Conservation (phyloP, 78 protist genomes). For the Guillardia theta region DNA sequence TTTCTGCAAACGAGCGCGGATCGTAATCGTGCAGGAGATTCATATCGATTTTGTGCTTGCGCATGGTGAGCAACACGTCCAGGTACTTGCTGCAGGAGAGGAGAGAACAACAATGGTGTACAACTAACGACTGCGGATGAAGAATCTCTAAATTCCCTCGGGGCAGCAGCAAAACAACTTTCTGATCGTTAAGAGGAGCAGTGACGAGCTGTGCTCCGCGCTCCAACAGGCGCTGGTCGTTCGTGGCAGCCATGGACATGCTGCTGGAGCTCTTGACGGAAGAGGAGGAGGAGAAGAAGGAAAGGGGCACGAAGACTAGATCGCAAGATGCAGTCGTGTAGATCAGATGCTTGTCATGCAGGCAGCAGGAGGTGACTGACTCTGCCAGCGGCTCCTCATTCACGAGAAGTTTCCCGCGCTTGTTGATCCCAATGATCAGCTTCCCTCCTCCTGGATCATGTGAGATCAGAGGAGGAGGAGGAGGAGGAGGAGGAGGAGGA, state of each 20-base stretch:
- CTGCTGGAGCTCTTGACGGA: no score
- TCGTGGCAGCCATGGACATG: no score
- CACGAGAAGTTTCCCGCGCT: no score
- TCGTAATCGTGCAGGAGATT: not conserved
- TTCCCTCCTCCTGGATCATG: not conserved
- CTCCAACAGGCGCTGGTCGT: not conserved
- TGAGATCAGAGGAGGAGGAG: not conserved
- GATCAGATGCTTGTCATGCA: not conserved
- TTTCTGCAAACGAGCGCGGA: not conserved
- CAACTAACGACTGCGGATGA: not conserved
- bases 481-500: not conserved
- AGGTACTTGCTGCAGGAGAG: not conserved
- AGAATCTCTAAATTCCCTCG: not conserved
- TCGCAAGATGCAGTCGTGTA: not conserved
- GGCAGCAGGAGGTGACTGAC: no score
- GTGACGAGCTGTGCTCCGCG: not conserved
- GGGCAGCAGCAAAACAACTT: not conserved
- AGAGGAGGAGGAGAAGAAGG: not conserved
- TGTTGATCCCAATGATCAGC: no score
- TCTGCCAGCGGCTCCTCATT: no score
- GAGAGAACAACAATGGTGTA: not conserved
- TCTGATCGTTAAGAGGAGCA: not conserved
- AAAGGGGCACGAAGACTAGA: not conserved
- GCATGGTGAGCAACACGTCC: not conserved
- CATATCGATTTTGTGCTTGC: not conserved